Percentiles rank a stretch among this genome's conserved stretches.
Conservation (phyloP, 345 rosid species). For the Carallia pectinifolia region DNA sequence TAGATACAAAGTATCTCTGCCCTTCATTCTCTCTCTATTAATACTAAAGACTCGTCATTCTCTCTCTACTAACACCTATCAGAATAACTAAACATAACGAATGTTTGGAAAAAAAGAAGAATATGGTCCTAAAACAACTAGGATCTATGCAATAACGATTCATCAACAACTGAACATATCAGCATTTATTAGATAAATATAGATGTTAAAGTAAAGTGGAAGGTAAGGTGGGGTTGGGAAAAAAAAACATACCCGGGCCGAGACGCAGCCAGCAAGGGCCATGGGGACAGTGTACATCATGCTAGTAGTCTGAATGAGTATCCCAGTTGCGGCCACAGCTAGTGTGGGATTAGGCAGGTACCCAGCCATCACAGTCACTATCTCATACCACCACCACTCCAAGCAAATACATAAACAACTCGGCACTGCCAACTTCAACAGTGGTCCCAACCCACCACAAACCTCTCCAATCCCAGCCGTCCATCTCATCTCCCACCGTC, state of each 20-base stretch:
- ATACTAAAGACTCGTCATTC: too few species aligned
- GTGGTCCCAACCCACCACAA: conserved; percentile 63
- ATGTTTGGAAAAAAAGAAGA: background rate
- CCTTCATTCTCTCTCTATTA: too few species aligned
- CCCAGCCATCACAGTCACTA: conserved; percentile 82
- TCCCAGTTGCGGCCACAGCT: conserved; percentile 93
- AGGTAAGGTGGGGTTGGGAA: background rate
- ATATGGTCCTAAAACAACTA: background rate
- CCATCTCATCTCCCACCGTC: conserved; percentile 56
- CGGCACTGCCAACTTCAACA: conserved; percentile 83
- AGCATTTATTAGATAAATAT: background rate
- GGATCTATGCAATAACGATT: conserved; percentile 21
- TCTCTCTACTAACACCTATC: too few species aligned
- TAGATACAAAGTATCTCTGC: too few species aligned
- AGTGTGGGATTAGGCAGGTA: conserved; percentile 79
- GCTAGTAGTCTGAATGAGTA: conserved; percentile 92
- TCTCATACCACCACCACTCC: conserved; percentile 99
- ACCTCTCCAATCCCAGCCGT: conserved; percentile 40
- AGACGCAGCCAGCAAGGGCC: conserved; percentile 98
- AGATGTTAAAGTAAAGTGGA: conserved; percentile 2
- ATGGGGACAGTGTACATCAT: conserved; percentile 98
- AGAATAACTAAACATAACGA: too few species aligned
- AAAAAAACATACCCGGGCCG: conserved; percentile 71
- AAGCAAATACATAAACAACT: conserved; percentile 93
- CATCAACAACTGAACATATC: background rate